Evolutionary conservation across 371 early-diverging fungal species (phyloP).

Genomic region (Funneliformis caledonium): DNA sequence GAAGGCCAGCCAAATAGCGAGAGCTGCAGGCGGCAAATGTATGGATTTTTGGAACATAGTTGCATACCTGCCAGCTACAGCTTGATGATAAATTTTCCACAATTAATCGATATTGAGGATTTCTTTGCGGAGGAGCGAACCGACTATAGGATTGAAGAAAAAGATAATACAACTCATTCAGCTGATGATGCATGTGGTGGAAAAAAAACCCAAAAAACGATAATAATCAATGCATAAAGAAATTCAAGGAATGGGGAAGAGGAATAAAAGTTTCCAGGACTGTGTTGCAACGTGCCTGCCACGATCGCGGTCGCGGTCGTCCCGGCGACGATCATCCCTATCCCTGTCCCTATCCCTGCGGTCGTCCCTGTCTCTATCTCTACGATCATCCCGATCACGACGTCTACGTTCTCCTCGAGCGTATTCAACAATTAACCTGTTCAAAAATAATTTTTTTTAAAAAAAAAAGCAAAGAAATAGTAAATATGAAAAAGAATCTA

Average conservation of each 20-base stretch:
- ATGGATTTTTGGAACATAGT: slow-evolving; percentile 44
- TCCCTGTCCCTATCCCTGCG: slow-evolving; percentile 48
- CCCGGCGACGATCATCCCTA: slow-evolving; percentile 49
- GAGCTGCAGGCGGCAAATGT: slow-evolving; percentile 35
- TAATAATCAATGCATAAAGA: slow-evolving; percentile 43
- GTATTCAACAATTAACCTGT: slow-evolving; percentile 74
- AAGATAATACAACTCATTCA: not conserved
- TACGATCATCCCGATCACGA: slow-evolving; percentile 54
- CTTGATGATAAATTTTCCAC: slow-evolving; percentile 74
- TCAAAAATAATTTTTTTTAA: not conserved
- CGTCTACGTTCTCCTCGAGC: slow-evolving; percentile 70
- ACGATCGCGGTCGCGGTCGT: slow-evolving; percentile 46
- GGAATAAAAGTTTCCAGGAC: slow-evolving; percentile 33
- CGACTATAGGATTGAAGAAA: slow-evolving; percentile 38
- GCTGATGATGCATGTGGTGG: not conserved
- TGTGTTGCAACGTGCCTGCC: slow-evolving; percentile 34
- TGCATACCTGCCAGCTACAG: slow-evolving; percentile 83
- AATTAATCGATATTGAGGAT: slow-evolving; percentile 66
- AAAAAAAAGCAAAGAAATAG: slow-evolving; percentile 13
- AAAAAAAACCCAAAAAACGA: not conserved
- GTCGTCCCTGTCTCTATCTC: slow-evolving; percentile 48
- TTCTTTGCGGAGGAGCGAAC: slow-evolving; percentile 59
- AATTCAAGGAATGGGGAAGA: slow-evolving; percentile 19
- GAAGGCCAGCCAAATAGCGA: slow-evolving; percentile 33
- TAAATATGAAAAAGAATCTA: not conserved